Percentiles rank a stretch among this genome's conserved stretches.
Conservation (phyloP, 257 asterid genomes). For the Penstemon barbatus region DNA sequence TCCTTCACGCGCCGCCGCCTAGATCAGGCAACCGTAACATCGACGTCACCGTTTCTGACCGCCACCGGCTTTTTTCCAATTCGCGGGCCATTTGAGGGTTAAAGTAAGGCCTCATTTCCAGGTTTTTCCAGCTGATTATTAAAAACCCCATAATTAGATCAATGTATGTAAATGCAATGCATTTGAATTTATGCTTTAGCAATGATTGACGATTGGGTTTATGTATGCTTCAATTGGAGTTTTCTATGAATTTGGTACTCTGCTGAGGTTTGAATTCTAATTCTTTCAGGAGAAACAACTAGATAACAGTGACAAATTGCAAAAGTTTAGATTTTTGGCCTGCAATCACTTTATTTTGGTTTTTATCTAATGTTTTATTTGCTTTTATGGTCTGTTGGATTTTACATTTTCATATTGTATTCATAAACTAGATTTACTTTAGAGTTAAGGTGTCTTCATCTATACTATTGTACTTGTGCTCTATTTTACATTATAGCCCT, state of each 20-base stretch:
- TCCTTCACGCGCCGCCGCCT: slow-evolving; percentile 33
- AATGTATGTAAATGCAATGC: slow-evolving; percentile 16
- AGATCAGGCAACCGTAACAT: slow-evolving; percentile 25
- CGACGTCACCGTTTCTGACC: neutral
- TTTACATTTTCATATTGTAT: slow-evolving; percentile 5
- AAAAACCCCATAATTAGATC: slow-evolving; percentile 10
- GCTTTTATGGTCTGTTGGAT: neutral
- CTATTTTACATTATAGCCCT: neutral
- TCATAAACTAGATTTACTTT: neutral
- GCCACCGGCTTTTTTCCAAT: neutral
- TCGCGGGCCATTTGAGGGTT: slow-evolving; percentile 6
- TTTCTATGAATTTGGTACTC: neutral
- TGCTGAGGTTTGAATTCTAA: neutral
- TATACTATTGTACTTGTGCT: neutral
- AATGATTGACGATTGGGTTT: neutral
- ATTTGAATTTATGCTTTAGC: neutral
- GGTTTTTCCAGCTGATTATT: slow-evolving; percentile 25
- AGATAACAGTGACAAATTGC: neutral
- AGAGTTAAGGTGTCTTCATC: slow-evolving; percentile 1
- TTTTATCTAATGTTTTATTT: neutral
- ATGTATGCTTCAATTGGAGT: neutral
- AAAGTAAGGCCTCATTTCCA: slow-evolving; percentile 26
- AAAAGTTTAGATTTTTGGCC: neutral
- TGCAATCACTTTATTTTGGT: neutral
- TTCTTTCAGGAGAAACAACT: neutral